Base-by-base conservation (phyloP, 106 monocot genomes). In the Phalaenopsis aphrodite region DNA sequence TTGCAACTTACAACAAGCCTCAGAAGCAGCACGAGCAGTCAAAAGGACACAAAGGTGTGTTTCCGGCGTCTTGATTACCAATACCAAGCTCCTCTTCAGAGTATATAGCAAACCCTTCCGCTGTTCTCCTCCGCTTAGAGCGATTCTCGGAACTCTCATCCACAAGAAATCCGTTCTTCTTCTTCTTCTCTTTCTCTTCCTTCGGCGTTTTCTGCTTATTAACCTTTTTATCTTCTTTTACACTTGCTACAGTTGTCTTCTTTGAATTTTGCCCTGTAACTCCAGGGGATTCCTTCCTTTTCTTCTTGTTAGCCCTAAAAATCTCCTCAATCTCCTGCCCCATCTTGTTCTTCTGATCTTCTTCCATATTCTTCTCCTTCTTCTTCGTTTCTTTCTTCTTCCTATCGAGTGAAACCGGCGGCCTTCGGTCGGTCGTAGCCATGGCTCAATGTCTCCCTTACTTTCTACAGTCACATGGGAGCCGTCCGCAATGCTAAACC, bases 1-100 rank as follows among this genome's bases (percentile, higher is more conserved):
- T 6, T 18, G 12, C 23, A 11, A 49, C 76, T 76, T 76, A 76
- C 76, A 76, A 17, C 76, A 76, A 49, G 24, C 48, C 76, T 90
- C 83, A 94, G 83, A 94, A 94, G 85, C 94, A 94, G 84, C 94
- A 94, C 19, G 74, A 66, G 55, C 94, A 94, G 78, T 94, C 89
- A 73, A 94, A 94, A 56, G 94, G 94, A 81, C 94, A 94, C 16
- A 89, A 88, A 39, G 91, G 75, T 0, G 94, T 94, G 55, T 86
- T 91, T 4, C 94, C 94, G 1, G 94, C 91, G 5, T 88, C 79
- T 36, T 83, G 52, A 52, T 94, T 89, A 57, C 83, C 86, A 64
- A 89, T 49, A 4, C 91, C 86, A 15, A 91, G 82, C 77, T 94
- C 94, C 14, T 89, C 89, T 2, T 79, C 80, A 1, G 94, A 88